These are phyloP conservation scores for Chaetomidium leptoderma DNA, from an alignment of 495 filamentous ascomycete species.

Conservation along the genomic window DNA sequence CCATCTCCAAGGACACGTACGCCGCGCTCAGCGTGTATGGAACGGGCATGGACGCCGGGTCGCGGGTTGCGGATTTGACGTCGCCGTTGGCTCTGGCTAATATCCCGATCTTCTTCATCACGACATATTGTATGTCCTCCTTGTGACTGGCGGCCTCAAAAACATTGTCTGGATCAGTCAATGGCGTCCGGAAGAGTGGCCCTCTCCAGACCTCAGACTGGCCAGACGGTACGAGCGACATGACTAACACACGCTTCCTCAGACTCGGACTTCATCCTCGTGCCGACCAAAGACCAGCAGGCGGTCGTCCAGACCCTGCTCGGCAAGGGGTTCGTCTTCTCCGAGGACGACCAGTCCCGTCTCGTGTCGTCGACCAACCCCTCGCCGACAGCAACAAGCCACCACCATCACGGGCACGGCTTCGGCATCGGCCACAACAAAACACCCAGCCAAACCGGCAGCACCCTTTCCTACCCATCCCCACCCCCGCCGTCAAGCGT, in stretches of 20 bases:
- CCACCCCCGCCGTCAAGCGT: conserved; percentile 59
- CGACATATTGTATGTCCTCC: conserved; percentile 64
- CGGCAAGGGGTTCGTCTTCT: conserved; percentile 76
- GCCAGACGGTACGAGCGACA: too few species aligned
- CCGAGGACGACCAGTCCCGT: conserved; percentile 58
- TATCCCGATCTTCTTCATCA: conserved; percentile 97
- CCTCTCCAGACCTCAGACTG: too few species aligned
- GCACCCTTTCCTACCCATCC: not conserved
- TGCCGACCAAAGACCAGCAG: conserved; percentile 66
- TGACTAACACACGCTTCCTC: not conserved
- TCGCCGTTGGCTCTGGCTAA: conserved; percentile 86
- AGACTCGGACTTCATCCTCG: conserved; percentile 89
- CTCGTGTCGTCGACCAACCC: conserved; percentile 54
- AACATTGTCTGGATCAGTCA: too few species aligned
- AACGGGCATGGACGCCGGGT: conserved; percentile 87
- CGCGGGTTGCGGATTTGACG: conserved; percentile 86
- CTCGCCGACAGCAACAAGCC: conserved; percentile 50
- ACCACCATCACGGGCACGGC: conserved; percentile 44
- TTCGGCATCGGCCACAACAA: conserved; percentile 37
- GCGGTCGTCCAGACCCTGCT: conserved; percentile 74
- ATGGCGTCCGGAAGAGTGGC: too few species aligned
- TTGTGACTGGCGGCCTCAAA: not conserved
- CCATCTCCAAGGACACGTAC: conserved; percentile 77
- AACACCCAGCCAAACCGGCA: conserved; percentile 23
- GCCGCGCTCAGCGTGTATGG: conserved; percentile 84